Evolutionary conservation across 768 basidiomycete genomes (phyloP).

Genomic region (Leccinum disarticulatum): DNA sequence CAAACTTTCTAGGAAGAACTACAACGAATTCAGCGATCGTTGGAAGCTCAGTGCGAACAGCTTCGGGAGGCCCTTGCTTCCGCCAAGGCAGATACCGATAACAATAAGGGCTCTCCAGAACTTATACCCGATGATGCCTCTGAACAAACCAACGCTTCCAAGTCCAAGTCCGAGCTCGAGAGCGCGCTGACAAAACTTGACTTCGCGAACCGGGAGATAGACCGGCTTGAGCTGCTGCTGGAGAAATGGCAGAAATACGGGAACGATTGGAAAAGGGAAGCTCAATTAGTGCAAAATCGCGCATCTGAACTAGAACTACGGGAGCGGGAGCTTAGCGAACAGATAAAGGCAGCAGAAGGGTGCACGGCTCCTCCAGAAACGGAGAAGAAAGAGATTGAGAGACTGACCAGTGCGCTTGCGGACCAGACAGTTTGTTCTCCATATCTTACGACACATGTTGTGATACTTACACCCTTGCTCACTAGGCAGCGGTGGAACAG

Average conservation of each 20-base stretch:
- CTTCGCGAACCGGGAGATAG: constrained; percentile 17
- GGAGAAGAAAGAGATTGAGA: constrained; percentile 15
- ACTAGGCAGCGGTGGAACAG: constrained; percentile 14
- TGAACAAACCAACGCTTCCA: constrained; percentile 1
- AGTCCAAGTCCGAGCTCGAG: constrained; percentile 5
- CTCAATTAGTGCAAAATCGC: constrained; percentile 16
- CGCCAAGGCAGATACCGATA: constrained; percentile 3
- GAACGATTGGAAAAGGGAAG: constrained; percentile 25
- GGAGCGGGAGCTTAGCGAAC: constrained; percentile 8
- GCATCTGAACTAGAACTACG: constrained; percentile 11
- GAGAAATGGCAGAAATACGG: constrained; percentile 28
- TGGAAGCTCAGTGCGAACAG: constrained; percentile 21
- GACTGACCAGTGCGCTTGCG: constrained; percentile 16
- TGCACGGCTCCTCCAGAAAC: constrained; percentile 6
- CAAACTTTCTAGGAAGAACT: constrained; percentile 20
- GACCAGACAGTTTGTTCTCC: constrained; percentile 23
- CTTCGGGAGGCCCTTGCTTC: constrained; percentile 17
- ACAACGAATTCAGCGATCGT: constrained; percentile 10
- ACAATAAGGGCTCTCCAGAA: constrained; percentile 1
- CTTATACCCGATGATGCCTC: constrained; percentile 8
- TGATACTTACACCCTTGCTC: constrained; percentile 2
- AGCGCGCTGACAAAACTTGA: constrained; percentile 12
- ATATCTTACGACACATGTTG: neutral
- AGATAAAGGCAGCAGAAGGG: constrained; percentile 15
- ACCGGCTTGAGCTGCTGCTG: constrained; percentile 20